Evolutionary conservation across 495 filamentous ascomycete genomes (phyloP), one percentile per base, ranked within the genome.

Genomic region (Penicillium turbatum): DNA sequence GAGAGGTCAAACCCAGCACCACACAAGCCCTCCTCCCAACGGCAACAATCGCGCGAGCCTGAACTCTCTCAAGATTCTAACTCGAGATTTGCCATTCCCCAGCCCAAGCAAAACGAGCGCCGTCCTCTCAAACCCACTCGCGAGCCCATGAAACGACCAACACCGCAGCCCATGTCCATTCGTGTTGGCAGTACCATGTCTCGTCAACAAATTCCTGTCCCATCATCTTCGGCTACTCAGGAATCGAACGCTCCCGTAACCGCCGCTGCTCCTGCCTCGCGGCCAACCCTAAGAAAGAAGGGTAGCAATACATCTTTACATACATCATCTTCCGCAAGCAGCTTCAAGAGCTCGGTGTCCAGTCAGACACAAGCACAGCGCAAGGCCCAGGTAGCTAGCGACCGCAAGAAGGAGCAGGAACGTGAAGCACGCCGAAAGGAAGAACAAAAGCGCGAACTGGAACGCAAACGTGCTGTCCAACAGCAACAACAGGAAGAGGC

Each of bases 91-190:
- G 56, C 67, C 5, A 58, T 71, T 46, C 82, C 85, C 11, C 64
- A 68, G 37, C 74, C 69, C 68, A 77, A 76, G 65, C 70, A 82
- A 53, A 71, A 77, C 60, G 68, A 89, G 10, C 78, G 87, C 62
- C 74, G 88, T 38, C 84, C 88, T 12, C 59, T 81, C 0, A 90
- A 85, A 57, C 88, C 89, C 2, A 81, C 79, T 17, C 90, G 88
- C 57, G 86, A 91, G 46, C 57, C 77, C 2, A 45, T 78, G 5
- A 71, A 78, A 24, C 90, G 89, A 62, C 65, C 81, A 1, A 87
- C 86, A 62, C 88, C 88, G 11, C 86, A 84, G 15, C 88, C 88
- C 2, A 88, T 90, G 3, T 80, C 87, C 1, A 92, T 96, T 55
- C 82, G 86, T 29, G 85, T 96, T 26, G 85, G 87, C 36, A 76